Conservation (phyloP, 169 alveolate genomes). For the Plasmodium gallinaceum region DNA sequence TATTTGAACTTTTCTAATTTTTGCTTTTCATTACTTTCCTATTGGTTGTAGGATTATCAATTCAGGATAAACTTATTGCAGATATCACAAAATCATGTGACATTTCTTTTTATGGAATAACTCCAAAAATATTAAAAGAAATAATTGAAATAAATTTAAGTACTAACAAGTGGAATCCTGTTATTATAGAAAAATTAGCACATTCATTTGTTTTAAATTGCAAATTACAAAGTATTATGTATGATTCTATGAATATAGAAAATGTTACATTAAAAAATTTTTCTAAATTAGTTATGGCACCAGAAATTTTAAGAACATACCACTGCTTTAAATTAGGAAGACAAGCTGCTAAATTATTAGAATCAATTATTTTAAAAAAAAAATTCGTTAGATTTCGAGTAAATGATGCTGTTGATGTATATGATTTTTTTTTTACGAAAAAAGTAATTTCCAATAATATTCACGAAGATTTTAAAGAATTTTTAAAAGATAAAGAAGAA, state of each 20-base stretch:
- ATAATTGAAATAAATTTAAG: conserved; percentile 44
- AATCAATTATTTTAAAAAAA: conserved; percentile 53
- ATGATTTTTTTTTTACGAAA: conserved; percentile 43
- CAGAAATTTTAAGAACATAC: conserved; percentile 62
- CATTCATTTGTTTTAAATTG: conserved; percentile 28
- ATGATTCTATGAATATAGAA: conserved; percentile 16
- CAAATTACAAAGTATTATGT: conserved; percentile 23
- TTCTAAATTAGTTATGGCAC: conserved; percentile 37
- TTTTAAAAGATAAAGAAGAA: conserved; percentile 12
- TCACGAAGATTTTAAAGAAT: conserved; percentile 6
- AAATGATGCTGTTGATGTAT: conserved; percentile 59
- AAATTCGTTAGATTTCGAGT: conserved; percentile 45
- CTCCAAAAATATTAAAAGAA: conserved; percentile 7
- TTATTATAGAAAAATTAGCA: conserved; percentile 20
- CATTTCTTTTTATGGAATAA: conserved; percentile 22
- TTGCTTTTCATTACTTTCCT: neutral
- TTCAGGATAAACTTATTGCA: conserved; percentile 33
- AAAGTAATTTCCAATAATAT: conserved; percentile 19
- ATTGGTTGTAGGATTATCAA: conserved; percentile 14
- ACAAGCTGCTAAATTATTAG: conserved; percentile 56
- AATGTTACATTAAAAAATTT: neutral
- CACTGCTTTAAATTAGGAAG: conserved; percentile 51
- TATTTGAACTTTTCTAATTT: neutral
- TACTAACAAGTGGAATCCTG: conserved; percentile 43
- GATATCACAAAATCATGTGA: conserved; percentile 36